Evolutionary conservation across 257 asterid species (phyloP), one percentile per base, ranked within the genome.

Genomic region (Henckelia pumila): DNA sequence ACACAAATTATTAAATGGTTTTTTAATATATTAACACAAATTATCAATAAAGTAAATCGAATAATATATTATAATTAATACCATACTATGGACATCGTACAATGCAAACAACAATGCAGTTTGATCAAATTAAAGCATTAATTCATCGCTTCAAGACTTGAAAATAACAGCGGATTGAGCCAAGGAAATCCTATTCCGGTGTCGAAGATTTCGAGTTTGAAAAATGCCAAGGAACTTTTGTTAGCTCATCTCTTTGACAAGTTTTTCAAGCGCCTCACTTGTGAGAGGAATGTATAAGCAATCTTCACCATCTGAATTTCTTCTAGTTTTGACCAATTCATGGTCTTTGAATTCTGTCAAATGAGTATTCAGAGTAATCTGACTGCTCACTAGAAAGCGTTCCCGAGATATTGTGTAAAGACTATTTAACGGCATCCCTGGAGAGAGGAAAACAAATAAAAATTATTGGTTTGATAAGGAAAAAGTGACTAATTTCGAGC

Each of bases 341-440:
- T 91, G 97, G 80, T 94, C 99, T 59, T 94, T 94, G 59, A 91
- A 94, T 73, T 94, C 99, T 60, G 95, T 91, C 72, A 88, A 68
- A 79, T 94, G 99, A 59, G 99, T 86, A 79, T 88, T 94, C 69
- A 91, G 81, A 55, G 96, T 91, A 59, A 88, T 77, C 76, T 88
- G 97, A 81, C 91, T 88, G 68, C 99, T 88, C 83, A 88, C 97
- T 30, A 93, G 73, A 75, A 91, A 93, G 5, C 88, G 86, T 71
- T 88, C 97, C n/a, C 95, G 85, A 73, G 96, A 93, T 13, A 79
- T 73, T 2, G 91, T 70, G 82, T 94, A 91, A 70, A 94, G 50
- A 63, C 67, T 85, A 78, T 86, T 87, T 61, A 77, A 69, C 4
- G 92, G 95, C 95, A 94, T 91, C 76, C 97, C 99, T 90, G 86